Evolutionary conservation across 768 basidiomycete genomes (phyloP).

Genomic region (Auricularia auricula-judae): DNA sequence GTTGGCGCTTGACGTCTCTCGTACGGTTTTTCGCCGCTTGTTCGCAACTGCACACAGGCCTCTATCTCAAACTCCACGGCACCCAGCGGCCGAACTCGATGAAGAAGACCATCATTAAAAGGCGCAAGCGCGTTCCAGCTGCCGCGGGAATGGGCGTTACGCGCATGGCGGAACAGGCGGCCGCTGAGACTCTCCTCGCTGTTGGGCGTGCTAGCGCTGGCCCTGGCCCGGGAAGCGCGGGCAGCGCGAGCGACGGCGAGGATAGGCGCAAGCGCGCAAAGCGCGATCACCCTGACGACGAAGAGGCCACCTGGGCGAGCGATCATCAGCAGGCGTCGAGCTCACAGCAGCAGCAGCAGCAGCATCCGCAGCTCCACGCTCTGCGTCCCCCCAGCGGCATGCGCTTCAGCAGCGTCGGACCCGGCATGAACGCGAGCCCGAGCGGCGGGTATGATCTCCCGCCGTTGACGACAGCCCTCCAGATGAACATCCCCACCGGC

Average conservation of each 20-base stretch:
- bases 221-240: constrained; percentile 2
- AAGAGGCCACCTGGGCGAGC: constrained; percentile 12
- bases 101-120: constrained; percentile 99
- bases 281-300: constrained; percentile 39
- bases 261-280: constrained; percentile 49
- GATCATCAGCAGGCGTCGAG: background rate
- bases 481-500: background rate
- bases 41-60: constrained; percentile 37
- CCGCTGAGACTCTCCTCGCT: constrained; percentile 79
- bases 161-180: constrained; percentile 72
- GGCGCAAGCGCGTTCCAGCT: constrained; percentile 93
- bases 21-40: constrained; percentile 4
- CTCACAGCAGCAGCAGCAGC: background rate
- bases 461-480: constrained; percentile 24
- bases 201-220: constrained; percentile 43
- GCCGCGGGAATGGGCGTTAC: constrained; percentile 28
- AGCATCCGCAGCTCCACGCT: background rate
- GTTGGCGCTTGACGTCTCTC: background rate
- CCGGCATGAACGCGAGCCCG: constrained; percentile 1
- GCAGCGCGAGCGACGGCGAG: constrained; percentile 20
- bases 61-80: constrained; percentile 97
- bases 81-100: constrained; percentile 95
- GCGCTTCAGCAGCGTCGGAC: background rate
- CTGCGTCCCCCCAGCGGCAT: background rate
- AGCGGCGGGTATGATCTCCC: constrained; percentile 51